Evolutionary conservation across 225 moss, liverwort and hornwort genomes (phyloP).

Genomic region (Straminergon stramineum): DNA sequence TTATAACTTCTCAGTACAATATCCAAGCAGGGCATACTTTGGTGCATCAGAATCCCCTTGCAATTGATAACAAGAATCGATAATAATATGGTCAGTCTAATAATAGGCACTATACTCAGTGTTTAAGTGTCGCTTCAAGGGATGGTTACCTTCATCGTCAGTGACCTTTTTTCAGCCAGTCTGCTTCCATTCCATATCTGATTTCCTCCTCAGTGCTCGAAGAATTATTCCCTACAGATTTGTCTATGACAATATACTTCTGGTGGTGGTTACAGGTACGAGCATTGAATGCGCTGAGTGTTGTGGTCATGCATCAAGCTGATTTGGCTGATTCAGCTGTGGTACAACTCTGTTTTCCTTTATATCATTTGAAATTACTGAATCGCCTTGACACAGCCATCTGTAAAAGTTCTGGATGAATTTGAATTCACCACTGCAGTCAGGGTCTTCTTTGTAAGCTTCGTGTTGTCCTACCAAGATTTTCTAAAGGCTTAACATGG

Average conservation of each 20-base stretch:
- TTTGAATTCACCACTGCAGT: not conserved
- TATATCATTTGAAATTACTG: not conserved
- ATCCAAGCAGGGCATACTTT: not conserved
- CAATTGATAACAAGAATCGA: not conserved
- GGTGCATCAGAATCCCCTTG: not conserved
- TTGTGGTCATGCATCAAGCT: constrained; percentile 58
- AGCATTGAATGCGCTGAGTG: constrained; percentile 66
- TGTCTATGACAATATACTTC: not conserved
- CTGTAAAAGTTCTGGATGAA: not conserved
- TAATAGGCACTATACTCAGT: not conserved
- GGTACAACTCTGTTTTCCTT: constrained; percentile 28
- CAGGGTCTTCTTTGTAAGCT: not conserved
- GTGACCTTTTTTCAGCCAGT: not conserved
- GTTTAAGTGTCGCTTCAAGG: not conserved
- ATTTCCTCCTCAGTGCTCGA: not conserved
- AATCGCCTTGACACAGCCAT: not conserved
- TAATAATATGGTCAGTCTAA: not conserved
- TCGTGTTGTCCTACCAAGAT: not conserved
- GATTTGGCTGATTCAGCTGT: constrained; percentile 43
- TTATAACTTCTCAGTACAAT: not conserved
- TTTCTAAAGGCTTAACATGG: not conserved
- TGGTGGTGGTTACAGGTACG: constrained; percentile 56
- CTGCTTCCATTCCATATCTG: not conserved
- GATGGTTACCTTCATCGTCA: not conserved
- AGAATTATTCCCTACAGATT: not conserved